Base-by-base conservation (phyloP, 495 filamentous ascomycete genomes). In the Podospora sp. region DNA sequence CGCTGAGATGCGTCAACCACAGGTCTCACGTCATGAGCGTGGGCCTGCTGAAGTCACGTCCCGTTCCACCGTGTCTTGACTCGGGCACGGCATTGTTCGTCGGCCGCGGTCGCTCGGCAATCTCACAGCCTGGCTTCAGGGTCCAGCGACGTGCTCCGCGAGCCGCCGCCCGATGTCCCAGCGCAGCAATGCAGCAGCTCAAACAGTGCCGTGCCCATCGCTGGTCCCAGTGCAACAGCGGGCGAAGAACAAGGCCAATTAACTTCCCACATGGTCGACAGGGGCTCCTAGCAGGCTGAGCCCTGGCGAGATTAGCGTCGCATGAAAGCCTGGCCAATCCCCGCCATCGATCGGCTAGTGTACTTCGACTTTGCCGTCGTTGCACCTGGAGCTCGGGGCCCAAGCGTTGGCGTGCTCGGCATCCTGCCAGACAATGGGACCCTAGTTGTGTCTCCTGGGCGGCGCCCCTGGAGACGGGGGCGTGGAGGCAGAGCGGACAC, bases 291-390 rank as follows among this genome's bases (percentile, higher is more conserved):
- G 65, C 67, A 69, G 61, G 67, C 63, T 49, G 50, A 66, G 65
- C 76, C 76, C 73, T 75, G 70, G 68, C 71, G 70, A 77, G 73
- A 78, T 78, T 75, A 68, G 71, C 65, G 69, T 67, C 71, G 73
- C 76, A 73, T 73, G 71, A 71, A 56, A 20, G 26, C 21, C 61
- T 55, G 70, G 64, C 76, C 75, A 75, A 78, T 75, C 74, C 69
- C 55, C 67, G 67, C 68, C 63, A 63, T 66, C 58, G 69, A 74
- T 57, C 62, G 69, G 33, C 26, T 51, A n/a, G n/a, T n/a, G n/a
- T 65, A 62, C 66, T 66, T 71, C 73, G 65, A 53, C 61, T 57
- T 50, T 61, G 20, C 61, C 27, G 40, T 25, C 20, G 20, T 27
- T 22, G 12, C 49, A 21, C 22, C 64, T 36, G n/a, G 33, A 64